Base-by-base conservation (phyloP, 768 basidiomycete genomes). In the Dioszegia hungarica region DNA sequence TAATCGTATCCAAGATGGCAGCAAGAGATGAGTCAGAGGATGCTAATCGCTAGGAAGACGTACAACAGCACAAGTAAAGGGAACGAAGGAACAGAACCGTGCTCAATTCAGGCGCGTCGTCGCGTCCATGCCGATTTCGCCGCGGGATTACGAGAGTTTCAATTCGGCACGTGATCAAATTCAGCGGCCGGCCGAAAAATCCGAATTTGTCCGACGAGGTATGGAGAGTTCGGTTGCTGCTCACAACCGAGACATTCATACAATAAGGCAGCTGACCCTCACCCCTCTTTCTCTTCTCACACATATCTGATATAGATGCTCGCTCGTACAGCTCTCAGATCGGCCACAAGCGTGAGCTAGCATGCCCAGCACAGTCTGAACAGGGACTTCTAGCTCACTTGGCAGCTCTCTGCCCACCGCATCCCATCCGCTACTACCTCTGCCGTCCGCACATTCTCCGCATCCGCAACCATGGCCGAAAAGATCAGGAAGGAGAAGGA, bases 401-500 rank as follows among this genome's bases (percentile, higher is more conserved):
- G 4, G 45, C 34, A 66, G 64, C 67, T 66, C 48, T 46, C 64
- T 36, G 51, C 53, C 25, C 61, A 59, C 39, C 59, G 57, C 51
- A 40, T 48, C 28, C 52, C 49, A 8, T n/a, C 49, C 17, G 49
- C 49, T 38, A 37, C 24, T 28, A 11, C 5, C 47, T 19, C 40
- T 54, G 22, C 46, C 4, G 9, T 45, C 20, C 55, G 48, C 14
- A 41, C 57, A 3, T 51, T 52, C 41, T 45, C 51, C 22, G 49
- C 48, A 29, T 51, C 56, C 40, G 49, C 70, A 22, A 59, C 62
- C 46, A 66, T 64, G 62, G 29, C 61, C 15, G 57, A 82, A 76
- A 67, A 76, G 54, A 75, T 65, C 64, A 87, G 93, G 57, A 79
- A 81, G 22, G 94, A 99, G 78, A 85, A 81, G 63, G 95, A 98